A percentile compares a stretch with the other conserved stretches of the same genome.
Evolutionary conservation across 1,139 yeast species (phyloP).

Genomic region (Scheffersomyces lignicola): DNA sequence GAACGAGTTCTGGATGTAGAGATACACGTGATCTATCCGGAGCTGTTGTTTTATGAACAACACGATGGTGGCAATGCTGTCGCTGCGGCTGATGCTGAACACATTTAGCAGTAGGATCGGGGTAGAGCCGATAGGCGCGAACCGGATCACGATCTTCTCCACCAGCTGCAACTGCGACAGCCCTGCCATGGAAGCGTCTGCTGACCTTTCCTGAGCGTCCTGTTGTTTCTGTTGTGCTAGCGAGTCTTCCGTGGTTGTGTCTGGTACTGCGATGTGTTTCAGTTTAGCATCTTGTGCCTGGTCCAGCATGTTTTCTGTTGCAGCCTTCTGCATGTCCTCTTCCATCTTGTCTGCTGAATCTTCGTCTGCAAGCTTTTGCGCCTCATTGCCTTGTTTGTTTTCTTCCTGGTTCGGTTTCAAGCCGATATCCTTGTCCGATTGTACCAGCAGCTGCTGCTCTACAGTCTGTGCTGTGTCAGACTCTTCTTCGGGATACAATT

Average conservation of each 20-base stretch:
- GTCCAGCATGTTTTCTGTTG: too few species aligned
- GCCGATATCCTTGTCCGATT: too few species aligned
- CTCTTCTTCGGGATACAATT: too few species aligned
- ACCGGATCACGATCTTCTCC: slow-evolving; percentile 49
- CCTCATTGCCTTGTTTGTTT: too few species aligned
- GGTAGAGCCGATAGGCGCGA: slow-evolving; percentile 61
- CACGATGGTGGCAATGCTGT: slow-evolving; percentile 46
- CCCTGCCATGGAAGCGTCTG: background rate
- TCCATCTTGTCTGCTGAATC: too few species aligned
- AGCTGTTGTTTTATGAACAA: slow-evolving; percentile 46
- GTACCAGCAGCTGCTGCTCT: too few species aligned
- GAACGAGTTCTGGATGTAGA: slow-evolving; percentile 60
- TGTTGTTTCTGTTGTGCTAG: background rate
- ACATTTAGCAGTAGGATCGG: slow-evolving; percentile 49
- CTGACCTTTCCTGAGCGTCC: background rate
- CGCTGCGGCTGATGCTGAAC: slow-evolving; percentile 48
- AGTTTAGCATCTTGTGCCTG: background rate
- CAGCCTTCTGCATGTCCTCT: too few species aligned
- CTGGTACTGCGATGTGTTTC: background rate
- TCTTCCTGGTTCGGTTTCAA: too few species aligned
- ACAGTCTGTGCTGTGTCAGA: too few species aligned
- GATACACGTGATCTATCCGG: slow-evolving; percentile 24
- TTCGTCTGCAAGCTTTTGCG: too few species aligned
- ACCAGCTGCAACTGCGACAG: too few species aligned
- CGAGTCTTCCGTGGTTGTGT: background rate